Conservation (phyloP, 176 grass and related monocot species). For the Rhipidocladum racemiflorum region DNA sequence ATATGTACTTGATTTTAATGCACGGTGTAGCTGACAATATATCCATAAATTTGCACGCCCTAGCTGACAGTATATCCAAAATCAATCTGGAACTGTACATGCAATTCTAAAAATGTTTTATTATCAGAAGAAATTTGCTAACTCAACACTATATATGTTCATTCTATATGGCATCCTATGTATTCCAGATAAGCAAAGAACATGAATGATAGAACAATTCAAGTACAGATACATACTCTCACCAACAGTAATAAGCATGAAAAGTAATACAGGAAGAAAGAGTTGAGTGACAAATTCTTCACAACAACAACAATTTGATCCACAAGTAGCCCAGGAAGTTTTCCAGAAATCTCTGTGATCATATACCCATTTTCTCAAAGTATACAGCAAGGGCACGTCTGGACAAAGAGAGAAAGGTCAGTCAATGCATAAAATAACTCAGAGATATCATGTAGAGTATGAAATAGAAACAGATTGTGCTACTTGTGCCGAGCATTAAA, state of each 20-base stretch:
- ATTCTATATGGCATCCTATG: neutral
- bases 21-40: neutral
- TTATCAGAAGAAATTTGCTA: constrained; percentile 17
- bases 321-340: constrained; percentile 14
- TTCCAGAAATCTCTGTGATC: neutral
- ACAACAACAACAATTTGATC: constrained; percentile 19
- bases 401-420: constrained; percentile 31
- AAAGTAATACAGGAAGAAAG: constrained; percentile 7
- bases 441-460: neutral
- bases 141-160: neutral
- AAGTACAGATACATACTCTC: constrained; percentile 39
- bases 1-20: neutral
- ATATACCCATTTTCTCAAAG: constrained; percentile 28
- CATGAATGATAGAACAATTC: constrained; percentile 14
- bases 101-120: neutral
- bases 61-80: neutral
- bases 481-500: neutral
- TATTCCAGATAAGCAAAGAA: constrained; percentile 11
- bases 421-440: neutral
- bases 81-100: neutral
- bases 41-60: neutral
- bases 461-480: neutral
- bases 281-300: neutral
- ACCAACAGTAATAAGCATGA: constrained; percentile 14
- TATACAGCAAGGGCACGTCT: constrained; percentile 55